Percentiles rank a stretch among this genome's conserved stretches.
These are phyloP conservation scores for Anthoceros angustus DNA, from an alignment of 225 moss, liverwort and hornwort genomes.

Conservation along the genomic window DNA sequence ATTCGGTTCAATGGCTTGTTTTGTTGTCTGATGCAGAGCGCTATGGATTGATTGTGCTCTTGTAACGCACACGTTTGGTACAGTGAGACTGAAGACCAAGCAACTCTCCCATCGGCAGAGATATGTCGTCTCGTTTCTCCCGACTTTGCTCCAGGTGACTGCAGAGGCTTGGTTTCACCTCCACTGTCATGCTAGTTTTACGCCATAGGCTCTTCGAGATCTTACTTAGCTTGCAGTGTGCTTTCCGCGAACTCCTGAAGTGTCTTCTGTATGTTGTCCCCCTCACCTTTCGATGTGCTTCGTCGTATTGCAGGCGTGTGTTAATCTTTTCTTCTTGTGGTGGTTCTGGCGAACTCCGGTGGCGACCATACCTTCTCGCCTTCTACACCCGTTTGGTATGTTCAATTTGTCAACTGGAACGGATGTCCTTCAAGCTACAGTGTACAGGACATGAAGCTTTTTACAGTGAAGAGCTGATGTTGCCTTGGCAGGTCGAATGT, in stretches of 20 bases:
- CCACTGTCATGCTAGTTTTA: too few species aligned
- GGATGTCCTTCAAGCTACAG: too few species aligned
- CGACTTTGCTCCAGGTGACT: neutral
- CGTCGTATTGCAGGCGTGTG: neutral
- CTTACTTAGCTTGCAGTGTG: too few species aligned
- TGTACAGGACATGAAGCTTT: too few species aligned
- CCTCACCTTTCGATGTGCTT: neutral
- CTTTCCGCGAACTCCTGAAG: neutral
- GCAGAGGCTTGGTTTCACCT: neutral
- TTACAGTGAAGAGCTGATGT: too few species aligned
- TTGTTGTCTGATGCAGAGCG: neutral
- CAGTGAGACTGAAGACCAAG: neutral
- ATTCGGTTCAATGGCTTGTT: neutral
- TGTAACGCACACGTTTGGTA: neutral
- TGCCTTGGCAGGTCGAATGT: too few species aligned
- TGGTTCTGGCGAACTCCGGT: conserved; percentile 2
- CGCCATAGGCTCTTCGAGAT: too few species aligned
- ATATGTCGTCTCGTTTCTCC: neutral
- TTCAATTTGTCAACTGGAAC: too few species aligned
- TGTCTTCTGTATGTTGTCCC: neutral
- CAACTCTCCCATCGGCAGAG: neutral
- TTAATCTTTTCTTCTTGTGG: neutral
- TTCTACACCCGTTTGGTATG: neutral
- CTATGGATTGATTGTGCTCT: neutral
- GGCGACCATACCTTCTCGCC: neutral